Evolutionary conservation across 768 basidiomycete species (phyloP), one percentile per base, ranked within the genome.

Genomic region (Rossbeevera mucosa): DNA sequence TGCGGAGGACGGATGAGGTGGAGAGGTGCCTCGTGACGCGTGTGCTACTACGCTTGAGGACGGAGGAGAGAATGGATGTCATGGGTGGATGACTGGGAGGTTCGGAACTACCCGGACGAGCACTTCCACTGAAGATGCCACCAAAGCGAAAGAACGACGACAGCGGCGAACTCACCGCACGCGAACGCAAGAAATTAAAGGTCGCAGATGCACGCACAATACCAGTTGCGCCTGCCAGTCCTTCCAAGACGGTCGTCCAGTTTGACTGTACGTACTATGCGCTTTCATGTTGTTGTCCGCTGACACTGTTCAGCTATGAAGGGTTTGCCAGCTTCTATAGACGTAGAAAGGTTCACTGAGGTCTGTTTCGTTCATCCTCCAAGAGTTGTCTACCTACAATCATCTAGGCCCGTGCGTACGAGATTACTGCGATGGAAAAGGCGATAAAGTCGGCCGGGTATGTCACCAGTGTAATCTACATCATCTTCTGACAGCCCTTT

Each of bases 271-370:
- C 56, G 75, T 60, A 5, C n/a, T 29, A 24, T 20, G 12, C 4
- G 22, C n/a, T 1, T 16, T 9, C 3, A 21, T 33, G 40, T 2
- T 24, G 4, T 22, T 4, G 12, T n/a, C 8, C 13, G 5, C 8
- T 7, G 16, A 43, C 14, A n/a, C 21, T 45, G 28, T 41, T 9
- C 41, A 88, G 86, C 79, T 46, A 71, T 80, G 66, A 75, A 74
- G 41, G 78, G 77, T 7, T 68, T 96, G 16, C 91, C 91, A 2
- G 75, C 78, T 25, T 76, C 84, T 1, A 77, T 98, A 50, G 88
- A 94, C 61, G 86, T 95, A 21, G 94, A 95, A 64, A 85, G 80
- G 64, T 95, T 98, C 66, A 80, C 86, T 16, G 85, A 94, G 76
- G 93, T 90, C 44, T 21, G 72, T 29, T 25, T 31, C 8, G 20